A percentile compares a stretch with the other conserved stretches of the same genome.
Evolutionary conservation across 2,329 filamentous ascomycete genomes (phyloP).

Genomic region (Trichophyton benhamiae): DNA sequence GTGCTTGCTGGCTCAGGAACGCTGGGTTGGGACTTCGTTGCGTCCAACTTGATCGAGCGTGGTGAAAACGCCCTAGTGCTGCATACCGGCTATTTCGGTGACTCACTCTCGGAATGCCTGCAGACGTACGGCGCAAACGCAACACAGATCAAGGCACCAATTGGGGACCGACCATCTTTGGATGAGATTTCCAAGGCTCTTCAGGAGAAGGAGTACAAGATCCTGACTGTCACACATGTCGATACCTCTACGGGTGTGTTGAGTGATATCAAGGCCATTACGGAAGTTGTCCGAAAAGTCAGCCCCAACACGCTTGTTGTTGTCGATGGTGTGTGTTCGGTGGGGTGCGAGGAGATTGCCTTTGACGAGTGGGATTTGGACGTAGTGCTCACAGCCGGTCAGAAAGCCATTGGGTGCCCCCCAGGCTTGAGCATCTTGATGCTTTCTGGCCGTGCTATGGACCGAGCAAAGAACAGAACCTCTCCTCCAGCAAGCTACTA

Average conservation of each 20-base stretch:
- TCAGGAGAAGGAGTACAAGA: slow-evolving; percentile 83
- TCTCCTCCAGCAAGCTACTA: slow-evolving; percentile 80
- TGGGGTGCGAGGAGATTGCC: slow-evolving; percentile 87
- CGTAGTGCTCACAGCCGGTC: slow-evolving; percentile 82
- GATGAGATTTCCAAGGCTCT: slow-evolving; percentile 80
- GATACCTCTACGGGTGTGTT: slow-evolving; percentile 95
- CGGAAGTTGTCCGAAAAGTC: slow-evolving; percentile 70
- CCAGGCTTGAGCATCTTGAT: slow-evolving; percentile 90
- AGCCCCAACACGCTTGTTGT: slow-evolving; percentile 85
- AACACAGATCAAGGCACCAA: slow-evolving; percentile 77
- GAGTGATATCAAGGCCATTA: slow-evolving; percentile 73
- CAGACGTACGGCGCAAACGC: slow-evolving; percentile 80
- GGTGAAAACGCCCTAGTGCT: slow-evolving; percentile 86
- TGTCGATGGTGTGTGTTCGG: slow-evolving; percentile 93
- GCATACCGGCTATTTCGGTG: slow-evolving; percentile 93
- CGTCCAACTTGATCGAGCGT: slow-evolving; percentile 80
- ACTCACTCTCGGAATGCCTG: slow-evolving; percentile 87
- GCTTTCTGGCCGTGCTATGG: slow-evolving; percentile 78
- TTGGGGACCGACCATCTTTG: slow-evolving; percentile 77
- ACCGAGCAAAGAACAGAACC: slow-evolving; percentile 67
- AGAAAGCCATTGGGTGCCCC: slow-evolving; percentile 93
- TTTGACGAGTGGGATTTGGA: slow-evolving; percentile 95
- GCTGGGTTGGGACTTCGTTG: slow-evolving; percentile 89
- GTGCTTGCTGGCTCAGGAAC: slow-evolving; percentile 90
- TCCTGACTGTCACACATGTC: slow-evolving; percentile 89